Conservation (phyloP, 306 rosid genomes). For the Canavalia gladiata region DNA sequence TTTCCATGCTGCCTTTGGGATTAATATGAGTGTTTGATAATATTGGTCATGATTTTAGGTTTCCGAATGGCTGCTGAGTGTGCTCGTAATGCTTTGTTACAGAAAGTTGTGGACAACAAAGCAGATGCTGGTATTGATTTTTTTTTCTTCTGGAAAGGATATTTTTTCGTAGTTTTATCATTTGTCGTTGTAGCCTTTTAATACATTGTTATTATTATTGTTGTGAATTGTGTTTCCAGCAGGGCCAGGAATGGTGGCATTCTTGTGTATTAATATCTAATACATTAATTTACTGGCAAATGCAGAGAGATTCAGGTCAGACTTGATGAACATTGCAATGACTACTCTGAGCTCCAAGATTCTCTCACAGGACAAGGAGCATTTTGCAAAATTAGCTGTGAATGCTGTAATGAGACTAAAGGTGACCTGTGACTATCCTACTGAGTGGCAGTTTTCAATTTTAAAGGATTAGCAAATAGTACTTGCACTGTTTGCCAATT, state of each 20-base stretch:
- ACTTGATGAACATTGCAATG: constrained; percentile 96
- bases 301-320: constrained; percentile 87
- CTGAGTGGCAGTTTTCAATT: constrained; percentile 6
- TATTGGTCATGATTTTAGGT: constrained; percentile 60
- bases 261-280: constrained; percentile 33
- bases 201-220: not conserved
- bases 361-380: constrained; percentile 95
- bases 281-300: constrained; percentile 28
- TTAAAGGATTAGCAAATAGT: not conserved
- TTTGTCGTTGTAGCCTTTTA: not conserved
- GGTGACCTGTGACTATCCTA: constrained; percentile 56
- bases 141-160: not conserved
- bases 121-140: constrained; percentile 68
- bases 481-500: not conserved
- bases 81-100: constrained; percentile 80
- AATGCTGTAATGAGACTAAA: constrained; percentile 96
- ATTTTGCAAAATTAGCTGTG: constrained; percentile 90
- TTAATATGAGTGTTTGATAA: constrained; percentile 19
- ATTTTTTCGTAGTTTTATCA: not conserved
- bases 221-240: not conserved
- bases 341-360: constrained; percentile 98
- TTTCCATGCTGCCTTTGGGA: constrained; percentile 2
- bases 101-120: constrained; percentile 87
- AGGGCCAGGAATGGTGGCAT: not conserved
- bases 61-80: constrained; percentile 97